phyloP scores from a whole-genome alignment of 345 rosid species.

The Lenwebbia sp. region DNA sequence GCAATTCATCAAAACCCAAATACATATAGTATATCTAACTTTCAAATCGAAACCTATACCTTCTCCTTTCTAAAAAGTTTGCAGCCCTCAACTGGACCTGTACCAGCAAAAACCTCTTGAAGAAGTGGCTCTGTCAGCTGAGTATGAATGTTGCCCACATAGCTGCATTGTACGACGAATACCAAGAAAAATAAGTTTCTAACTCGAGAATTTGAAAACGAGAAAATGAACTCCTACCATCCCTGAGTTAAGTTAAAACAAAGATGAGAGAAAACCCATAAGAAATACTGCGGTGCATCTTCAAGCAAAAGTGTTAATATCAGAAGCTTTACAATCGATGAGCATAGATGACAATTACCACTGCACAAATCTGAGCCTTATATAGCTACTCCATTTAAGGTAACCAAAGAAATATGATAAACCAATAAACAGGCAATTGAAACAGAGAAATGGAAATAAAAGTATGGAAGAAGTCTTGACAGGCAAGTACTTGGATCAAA shows the following conservation, averaged over 20 bases:
- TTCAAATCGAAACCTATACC: conserved; percentile 17
- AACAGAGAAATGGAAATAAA: conserved; percentile 4
- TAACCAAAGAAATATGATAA: background rate
- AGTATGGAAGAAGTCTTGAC: conserved; percentile 18
- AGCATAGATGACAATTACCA: background rate
- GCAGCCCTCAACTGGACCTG: conserved; percentile 90
- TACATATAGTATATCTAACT: background rate
- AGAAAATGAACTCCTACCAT: background rate
- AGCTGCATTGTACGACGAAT: conserved; percentile 29
- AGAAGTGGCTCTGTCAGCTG: conserved; percentile 93
- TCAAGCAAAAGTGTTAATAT: accelerated
- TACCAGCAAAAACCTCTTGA: conserved; percentile 94
- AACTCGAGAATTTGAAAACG: accelerated
- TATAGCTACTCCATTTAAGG: background rate
- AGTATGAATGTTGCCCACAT: conserved; percentile 85
- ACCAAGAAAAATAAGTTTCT: background rate
- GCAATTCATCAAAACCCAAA: background rate
- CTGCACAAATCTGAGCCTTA: background rate
- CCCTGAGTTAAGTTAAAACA: background rate
- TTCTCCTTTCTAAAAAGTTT: conserved; percentile 91
- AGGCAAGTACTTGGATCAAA: conserved; percentile 98
- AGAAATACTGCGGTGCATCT: background rate
- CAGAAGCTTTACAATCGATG: background rate
- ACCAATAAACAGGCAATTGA: background rate
- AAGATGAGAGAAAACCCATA: background rate